These are phyloP conservation scores for Arthrinium puccinioides DNA, from an alignment of 2,329 filamentous ascomycete species.

Conservation along the genomic window DNA sequence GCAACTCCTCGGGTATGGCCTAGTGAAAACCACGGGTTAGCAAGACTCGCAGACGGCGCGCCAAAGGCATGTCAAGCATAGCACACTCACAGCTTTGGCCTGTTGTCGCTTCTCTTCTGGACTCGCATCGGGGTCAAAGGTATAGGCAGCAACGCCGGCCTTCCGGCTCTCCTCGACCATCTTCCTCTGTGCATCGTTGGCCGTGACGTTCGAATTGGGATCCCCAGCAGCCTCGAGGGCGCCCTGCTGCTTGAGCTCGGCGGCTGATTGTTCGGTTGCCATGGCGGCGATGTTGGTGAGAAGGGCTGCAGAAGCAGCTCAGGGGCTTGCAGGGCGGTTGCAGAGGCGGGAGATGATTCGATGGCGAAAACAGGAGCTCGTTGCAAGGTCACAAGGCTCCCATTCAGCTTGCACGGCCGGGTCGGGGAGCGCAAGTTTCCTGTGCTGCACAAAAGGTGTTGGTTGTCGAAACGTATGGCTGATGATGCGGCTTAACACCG, in stretches of 20 bases:
- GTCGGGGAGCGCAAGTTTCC: too few relatives aligned
- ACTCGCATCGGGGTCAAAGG: conserved; percentile 80
- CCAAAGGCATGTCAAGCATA: conserved; percentile 2
- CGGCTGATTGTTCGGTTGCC: conserved; percentile 27
- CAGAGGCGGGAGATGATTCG: too few relatives aligned
- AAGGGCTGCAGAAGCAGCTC: conserved; percentile 22
- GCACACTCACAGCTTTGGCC: conserved; percentile 60
- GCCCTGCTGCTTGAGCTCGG: conserved; percentile 76
- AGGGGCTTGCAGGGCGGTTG: too few relatives aligned
- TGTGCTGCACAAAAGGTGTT: too few relatives aligned
- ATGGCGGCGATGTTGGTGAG: conserved; percentile 16
- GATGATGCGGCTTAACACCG: too few relatives aligned
- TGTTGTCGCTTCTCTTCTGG: conserved; percentile 79
- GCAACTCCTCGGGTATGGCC: conserved; percentile 58
- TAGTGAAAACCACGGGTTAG: too few relatives aligned
- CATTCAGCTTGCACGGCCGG: too few relatives aligned
- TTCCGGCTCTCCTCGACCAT: conserved; percentile 72
- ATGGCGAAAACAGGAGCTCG: too few relatives aligned
- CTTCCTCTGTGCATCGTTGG: conserved; percentile 64
- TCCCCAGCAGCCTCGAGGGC: conserved; percentile 70
- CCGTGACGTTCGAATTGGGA: conserved; percentile 58
- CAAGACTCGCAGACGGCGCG: too few relatives aligned
- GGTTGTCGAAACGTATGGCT: too few relatives aligned
- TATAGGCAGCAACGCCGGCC: conserved; percentile 72
- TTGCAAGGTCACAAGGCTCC: too few relatives aligned